phyloP scores from a whole-genome alignment of 2,329 filamentous ascomycete genomes.

The Calonectria multiphialidica region DNA sequence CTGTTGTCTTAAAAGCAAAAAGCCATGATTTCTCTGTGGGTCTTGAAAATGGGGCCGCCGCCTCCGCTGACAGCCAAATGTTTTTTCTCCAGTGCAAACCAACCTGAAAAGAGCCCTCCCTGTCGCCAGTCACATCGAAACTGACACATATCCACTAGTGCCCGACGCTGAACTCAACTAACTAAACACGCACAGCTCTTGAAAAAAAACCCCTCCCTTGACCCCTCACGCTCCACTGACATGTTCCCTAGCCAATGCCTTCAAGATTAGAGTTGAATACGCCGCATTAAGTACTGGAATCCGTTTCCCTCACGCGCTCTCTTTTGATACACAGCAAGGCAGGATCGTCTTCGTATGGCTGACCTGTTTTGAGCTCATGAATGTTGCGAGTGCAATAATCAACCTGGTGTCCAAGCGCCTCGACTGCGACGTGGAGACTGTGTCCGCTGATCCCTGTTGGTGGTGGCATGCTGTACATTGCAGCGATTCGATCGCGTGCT shows the following conservation, averaged over 20 bases:
- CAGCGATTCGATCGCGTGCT: not conserved
- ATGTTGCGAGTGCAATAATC: constrained; percentile 20
- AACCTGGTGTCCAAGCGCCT: constrained; percentile 15
- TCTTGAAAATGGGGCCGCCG: constrained; percentile 3
- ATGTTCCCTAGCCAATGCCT: not conserved
- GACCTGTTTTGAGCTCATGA: constrained; percentile 16
- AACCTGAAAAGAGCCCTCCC: not conserved
- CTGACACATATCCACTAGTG: constrained; percentile 11
- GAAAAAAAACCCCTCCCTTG: not conserved
- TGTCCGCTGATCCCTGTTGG: not conserved
- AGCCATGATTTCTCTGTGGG: constrained; percentile 16
- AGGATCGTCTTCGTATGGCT: constrained; percentile 15
- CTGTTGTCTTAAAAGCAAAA: constrained; percentile 14
- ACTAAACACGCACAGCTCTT: not conserved
- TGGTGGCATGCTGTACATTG: constrained; percentile 16
- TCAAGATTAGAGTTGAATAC: not conserved
- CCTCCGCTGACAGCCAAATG: constrained; percentile 19
- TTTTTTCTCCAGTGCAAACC: constrained; percentile 19
- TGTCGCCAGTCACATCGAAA: not conserved
- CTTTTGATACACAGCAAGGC: constrained; percentile 5
- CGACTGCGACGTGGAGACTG: not conserved
- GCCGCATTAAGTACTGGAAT: not conserved
- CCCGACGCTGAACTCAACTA: constrained; percentile 1
- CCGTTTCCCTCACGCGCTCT: not conserved
- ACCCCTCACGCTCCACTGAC: constrained; percentile 1